A percentile compares a stretch with the other conserved stretches of the same genome.
phyloP scores from a whole-genome alignment of 2,329 filamentous ascomycete genomes.

The Westerdykella ornata region DNA sequence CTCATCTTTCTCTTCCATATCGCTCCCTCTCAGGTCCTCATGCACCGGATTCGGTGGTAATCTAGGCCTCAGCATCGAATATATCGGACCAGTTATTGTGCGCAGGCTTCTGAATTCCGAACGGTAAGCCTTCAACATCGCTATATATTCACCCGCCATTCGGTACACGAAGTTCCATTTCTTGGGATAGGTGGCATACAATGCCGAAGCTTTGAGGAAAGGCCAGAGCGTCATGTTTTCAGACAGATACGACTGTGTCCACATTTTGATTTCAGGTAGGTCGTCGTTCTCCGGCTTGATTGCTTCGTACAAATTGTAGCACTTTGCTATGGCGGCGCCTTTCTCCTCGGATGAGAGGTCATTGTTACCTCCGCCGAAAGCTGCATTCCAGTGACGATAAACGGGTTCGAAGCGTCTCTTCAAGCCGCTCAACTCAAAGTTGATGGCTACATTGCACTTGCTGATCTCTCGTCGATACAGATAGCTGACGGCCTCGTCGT shows the following conservation, averaged over 20 bases:
- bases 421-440: slow-evolving; percentile 9
- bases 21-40: slow-evolving; percentile 12
- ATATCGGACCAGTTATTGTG: slow-evolving; percentile 16
- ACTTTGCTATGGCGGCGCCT: slow-evolving; percentile 9
- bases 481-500: slow-evolving; percentile 18
- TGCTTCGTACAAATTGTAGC: slow-evolving; percentile 15
- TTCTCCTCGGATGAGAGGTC: slow-evolving; percentile 9
- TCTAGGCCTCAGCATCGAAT: slow-evolving; percentile 27
- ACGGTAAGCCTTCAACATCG: slow-evolving; percentile 29
- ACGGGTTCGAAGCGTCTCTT: neutral
- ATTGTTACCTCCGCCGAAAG: neutral
- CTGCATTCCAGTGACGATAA: neutral
- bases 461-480: slow-evolving; percentile 5
- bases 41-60: slow-evolving; percentile 17
- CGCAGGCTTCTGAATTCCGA: slow-evolving; percentile 4
- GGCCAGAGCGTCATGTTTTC: slow-evolving; percentile 35
- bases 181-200: slow-evolving; percentile 28
- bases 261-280: slow-evolving; percentile 9
- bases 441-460: slow-evolving; percentile 3
- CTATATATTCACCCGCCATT: slow-evolving; percentile 39
- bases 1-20: slow-evolving; percentile 1
- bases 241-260: slow-evolving; percentile 12
- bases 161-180: slow-evolving; percentile 30
- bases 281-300: slow-evolving; percentile 13
- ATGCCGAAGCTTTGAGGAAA: slow-evolving; percentile 41